Evolutionary conservation across 257 asterid species (phyloP).

Genomic region (Solanum okadae): DNA sequence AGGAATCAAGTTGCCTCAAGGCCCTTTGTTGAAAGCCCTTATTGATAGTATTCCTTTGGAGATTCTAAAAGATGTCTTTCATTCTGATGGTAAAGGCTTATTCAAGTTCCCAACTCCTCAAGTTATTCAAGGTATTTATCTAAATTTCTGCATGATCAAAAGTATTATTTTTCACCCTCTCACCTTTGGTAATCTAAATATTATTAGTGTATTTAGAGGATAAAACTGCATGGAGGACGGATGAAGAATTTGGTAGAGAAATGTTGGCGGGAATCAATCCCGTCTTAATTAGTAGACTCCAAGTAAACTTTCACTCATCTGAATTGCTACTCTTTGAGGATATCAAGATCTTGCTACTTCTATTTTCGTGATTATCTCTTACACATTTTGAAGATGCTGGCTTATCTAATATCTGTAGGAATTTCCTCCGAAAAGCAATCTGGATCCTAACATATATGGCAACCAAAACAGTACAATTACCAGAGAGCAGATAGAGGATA

Average conservation of each 20-base stretch:
- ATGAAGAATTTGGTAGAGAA: conserved; percentile 68
- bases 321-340: background rate
- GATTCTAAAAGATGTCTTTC: conserved; percentile 43
- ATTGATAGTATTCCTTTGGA: conserved; percentile 44
- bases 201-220: conserved; percentile 22
- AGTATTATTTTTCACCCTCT: background rate
- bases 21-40: conserved; percentile 23
- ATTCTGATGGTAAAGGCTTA: conserved; percentile 45
- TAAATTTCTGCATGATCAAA: background rate
- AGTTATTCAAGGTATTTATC: conserved; percentile 41
- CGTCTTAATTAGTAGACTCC: conserved; percentile 44
- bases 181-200: background rate
- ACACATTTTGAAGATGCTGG: background rate
- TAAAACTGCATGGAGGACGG: conserved; percentile 64
- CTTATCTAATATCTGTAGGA: conserved; percentile 23
- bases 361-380: background rate
- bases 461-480: conserved; percentile 46
- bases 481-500: conserved; percentile 29
- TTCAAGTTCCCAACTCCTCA: conserved; percentile 41
- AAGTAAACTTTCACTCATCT: conserved; percentile 20
- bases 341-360: background rate
- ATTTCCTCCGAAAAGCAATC: conserved; percentile 5
- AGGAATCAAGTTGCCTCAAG: conserved; percentile 17
- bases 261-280: conserved; percentile 28
- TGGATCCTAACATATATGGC: conserved; percentile 47